Percentiles rank a stretch among this genome's conserved stretches.
phyloP scores from a whole-genome alignment of 805 yeast species.

The Hanseniaspora jakobsenii region DNA sequence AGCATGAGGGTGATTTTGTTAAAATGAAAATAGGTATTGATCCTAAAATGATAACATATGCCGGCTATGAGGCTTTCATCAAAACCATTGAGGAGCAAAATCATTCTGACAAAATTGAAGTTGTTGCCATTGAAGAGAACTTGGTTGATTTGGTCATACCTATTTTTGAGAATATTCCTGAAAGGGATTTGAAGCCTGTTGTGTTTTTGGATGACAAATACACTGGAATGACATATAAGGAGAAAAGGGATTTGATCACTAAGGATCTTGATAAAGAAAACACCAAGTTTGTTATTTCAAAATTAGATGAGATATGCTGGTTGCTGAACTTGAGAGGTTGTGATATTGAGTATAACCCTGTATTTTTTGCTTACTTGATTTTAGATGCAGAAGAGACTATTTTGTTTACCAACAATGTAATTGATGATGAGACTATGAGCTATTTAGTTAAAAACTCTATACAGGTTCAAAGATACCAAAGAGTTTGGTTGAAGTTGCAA shows the following conservation, averaged over 20 bases:
- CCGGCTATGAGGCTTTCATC: constrained; percentile 26
- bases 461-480: constrained; percentile 39
- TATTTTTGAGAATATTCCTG: constrained; percentile 51
- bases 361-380: constrained; percentile 56
- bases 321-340: constrained; percentile 69
- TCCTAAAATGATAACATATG: constrained; percentile 55
- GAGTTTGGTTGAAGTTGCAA: constrained; percentile 47
- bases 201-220: constrained; percentile 38
- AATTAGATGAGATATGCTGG: constrained; percentile 88
- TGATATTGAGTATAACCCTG: constrained; percentile 78
- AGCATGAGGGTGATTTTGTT: constrained; percentile 25
- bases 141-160: constrained; percentile 69
- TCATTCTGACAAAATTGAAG: constrained; percentile 31
- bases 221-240: constrained; percentile 51
- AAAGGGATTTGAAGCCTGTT: constrained; percentile 40
- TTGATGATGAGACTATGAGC: constrained; percentile 29
- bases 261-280: neutral
- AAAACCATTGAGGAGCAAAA: constrained; percentile 23
- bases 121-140: constrained; percentile 47
- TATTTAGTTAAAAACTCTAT: constrained; percentile 38
- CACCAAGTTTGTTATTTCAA: constrained; percentile 43
- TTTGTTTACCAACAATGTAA: constrained; percentile 43
- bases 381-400: constrained; percentile 34
- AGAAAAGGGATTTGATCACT: constrained; percentile 36
- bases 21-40: constrained; percentile 62